phyloP scores from a whole-genome alignment of 73 alveolate genomes.

The Breviolum minutum region DNA sequence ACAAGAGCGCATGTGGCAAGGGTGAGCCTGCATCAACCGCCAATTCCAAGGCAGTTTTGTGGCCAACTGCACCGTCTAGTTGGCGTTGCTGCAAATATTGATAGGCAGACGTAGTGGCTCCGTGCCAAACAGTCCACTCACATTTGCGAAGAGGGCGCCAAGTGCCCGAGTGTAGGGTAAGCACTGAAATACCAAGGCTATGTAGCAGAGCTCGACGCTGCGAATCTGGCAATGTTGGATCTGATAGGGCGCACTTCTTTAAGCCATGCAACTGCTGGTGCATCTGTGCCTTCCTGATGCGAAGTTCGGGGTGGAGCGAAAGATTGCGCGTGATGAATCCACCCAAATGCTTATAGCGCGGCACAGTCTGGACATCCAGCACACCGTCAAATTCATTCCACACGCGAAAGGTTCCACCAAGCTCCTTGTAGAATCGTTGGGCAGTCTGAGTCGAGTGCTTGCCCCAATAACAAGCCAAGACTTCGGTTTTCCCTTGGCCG shows the following conservation, averaged over 20 bases:
- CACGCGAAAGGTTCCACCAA: neutral
- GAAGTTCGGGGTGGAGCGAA: neutral
- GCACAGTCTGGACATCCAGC: neutral
- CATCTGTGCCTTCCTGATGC: neutral
- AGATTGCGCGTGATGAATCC: neutral
- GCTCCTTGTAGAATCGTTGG: neutral
- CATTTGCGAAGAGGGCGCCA: neutral
- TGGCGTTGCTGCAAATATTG: neutral
- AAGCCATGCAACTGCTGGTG: neutral
- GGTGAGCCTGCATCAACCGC: neutral
- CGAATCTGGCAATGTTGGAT: neutral
- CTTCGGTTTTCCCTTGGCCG: neutral
- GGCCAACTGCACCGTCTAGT: neutral
- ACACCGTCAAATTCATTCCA: neutral
- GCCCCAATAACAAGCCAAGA: neutral
- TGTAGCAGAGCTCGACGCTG: neutral
- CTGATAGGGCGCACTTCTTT: neutral
- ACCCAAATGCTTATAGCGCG: neutral
- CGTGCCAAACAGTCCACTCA: neutral
- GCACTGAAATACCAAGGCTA: neutral
- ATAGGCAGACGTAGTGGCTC: neutral
- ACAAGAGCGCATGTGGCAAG: neutral
- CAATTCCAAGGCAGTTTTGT: neutral
- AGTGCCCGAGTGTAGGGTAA: neutral
- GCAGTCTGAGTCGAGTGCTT: neutral